phyloP scores from a whole-genome alignment of 371 early-diverging fungal genomes.

The Lichtheimia ornata region DNA sequence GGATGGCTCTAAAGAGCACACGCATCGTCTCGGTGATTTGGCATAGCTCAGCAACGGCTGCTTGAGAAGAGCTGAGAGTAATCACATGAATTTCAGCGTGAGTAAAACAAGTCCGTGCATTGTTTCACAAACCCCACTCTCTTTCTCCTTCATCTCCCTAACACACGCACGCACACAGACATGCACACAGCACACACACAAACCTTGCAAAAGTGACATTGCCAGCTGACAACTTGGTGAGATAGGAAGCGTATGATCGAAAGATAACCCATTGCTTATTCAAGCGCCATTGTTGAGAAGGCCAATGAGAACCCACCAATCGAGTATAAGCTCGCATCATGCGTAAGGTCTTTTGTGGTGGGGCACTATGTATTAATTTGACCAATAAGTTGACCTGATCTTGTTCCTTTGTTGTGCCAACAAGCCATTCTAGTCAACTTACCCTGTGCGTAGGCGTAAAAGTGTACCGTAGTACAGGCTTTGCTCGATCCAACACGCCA shows the following conservation, averaged over 20 bases:
- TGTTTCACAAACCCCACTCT: too few species aligned
- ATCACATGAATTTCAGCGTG: neutral
- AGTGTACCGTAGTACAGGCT: constrained; percentile 66
- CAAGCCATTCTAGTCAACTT: constrained; percentile 14
- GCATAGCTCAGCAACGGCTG: neutral
- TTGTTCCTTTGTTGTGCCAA: too few species aligned
- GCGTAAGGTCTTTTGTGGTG: constrained; percentile 25
- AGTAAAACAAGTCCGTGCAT: too few species aligned
- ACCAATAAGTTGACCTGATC: neutral
- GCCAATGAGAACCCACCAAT: constrained; percentile 39
- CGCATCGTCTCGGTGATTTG: neutral
- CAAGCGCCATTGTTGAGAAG: constrained; percentile 37
- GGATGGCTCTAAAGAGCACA: neutral
- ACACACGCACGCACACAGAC: neutral
- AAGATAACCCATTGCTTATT: constrained; percentile 51
- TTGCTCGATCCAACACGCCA: constrained; percentile 67
- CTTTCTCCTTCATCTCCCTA: neutral
- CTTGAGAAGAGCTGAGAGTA: neutral
- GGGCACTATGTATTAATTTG: neutral
- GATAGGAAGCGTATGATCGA: constrained; percentile 39
- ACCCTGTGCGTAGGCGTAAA: constrained; percentile 53
- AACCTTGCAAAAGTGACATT: neutral
- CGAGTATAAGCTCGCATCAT: constrained; percentile 34
- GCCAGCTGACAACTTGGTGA: constrained; percentile 16
- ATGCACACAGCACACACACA: too few species aligned